Base-by-base conservation (phyloP, 768 basidiomycete species). In the Flagelloscypha sp. region DNA sequence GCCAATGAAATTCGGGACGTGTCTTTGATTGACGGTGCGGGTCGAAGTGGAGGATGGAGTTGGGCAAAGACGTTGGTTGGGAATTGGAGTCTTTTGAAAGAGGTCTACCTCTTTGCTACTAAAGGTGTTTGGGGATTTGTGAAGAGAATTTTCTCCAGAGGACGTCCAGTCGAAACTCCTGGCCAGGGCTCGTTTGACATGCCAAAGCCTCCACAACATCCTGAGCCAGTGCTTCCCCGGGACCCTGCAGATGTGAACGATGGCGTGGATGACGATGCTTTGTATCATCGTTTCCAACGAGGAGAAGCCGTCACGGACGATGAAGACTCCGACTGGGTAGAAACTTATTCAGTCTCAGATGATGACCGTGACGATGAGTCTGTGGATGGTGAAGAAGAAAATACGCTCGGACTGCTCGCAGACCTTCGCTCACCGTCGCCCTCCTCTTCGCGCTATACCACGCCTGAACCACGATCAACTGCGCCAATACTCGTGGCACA, bases 1-100 rank as follows among this genome's bases (percentile, higher is more conserved):
- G 76, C 78, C 1, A 84, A 86, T 46, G 83, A 87, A 53, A 76
- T 85, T 9, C 74, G 74, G 6, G 60, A 68, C 4, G 63, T 85
- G 32, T 18, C 34, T 19, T 6, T 16, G 30, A 32, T 20, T 16
- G 30, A 16, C 17, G 12, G 16, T 17, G 20, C 23, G 20, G 27
- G 28, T 24, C 9, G 31, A 19, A 12, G 34, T 30, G 16, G 37
- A 24, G 29, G 42, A 41, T 41, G 27, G 19, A 31, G 16, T 16
- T 25, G 30, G 27, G 16, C 8, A 31, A 8, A 7, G 13, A 32
- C 21, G 31, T 17, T 19, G 31, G 6, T 56, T 54, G 33, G 60
- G 61, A 5, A 44, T 30, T 12, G 51, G 46, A 58, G 57, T 10
- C 50, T 60, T 6, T 37, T 46, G 11, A 55, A 52, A 7, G 60